phyloP scores from a whole-genome alignment of 1,284 basidiomycete species.

The Microbotryum lychnidis-dioicae region DNA sequence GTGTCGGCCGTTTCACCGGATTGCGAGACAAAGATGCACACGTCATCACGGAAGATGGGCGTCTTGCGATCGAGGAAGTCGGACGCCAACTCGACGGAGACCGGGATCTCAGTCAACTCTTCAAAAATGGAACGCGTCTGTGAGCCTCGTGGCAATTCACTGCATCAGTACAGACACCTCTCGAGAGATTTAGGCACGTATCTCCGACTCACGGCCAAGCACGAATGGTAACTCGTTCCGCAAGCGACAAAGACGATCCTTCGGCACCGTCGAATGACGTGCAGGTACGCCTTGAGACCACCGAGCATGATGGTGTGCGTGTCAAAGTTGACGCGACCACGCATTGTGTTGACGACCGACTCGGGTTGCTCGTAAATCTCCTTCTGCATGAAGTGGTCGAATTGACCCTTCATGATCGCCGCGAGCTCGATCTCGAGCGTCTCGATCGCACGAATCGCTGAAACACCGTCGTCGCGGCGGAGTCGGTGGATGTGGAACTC shows the following conservation, averaged over 20 bases:
- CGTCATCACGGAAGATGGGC: constrained; percentile 98
- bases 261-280: constrained; percentile 88
- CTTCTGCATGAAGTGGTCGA: constrained; percentile 99
- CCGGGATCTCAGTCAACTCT: constrained; percentile 97
- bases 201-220: constrained; percentile 56
- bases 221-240: constrained; percentile 96
- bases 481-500: constrained; percentile 98
- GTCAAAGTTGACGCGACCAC: constrained; percentile 99
- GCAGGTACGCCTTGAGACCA: constrained; percentile 88
- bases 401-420: constrained; percentile 99
- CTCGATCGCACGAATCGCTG: constrained; percentile 88
- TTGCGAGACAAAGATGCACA: constrained; percentile 94
- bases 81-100: constrained; percentile 92
- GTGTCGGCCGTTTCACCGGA: constrained; percentile 99
- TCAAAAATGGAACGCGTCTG: constrained; percentile 94
- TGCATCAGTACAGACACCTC: not conserved
- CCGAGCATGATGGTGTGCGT: constrained; percentile 83
- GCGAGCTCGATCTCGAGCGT: constrained; percentile 98
- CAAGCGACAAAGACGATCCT: constrained; percentile 96
- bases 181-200: not conserved
- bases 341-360: constrained; percentile 99
- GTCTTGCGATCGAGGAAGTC: constrained; percentile 99
- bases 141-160: not conserved
- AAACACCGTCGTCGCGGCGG: constrained; percentile 70
- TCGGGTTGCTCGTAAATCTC: constrained; percentile 99